Evolutionary conservation across 2,329 filamentous ascomycete genomes (phyloP).

Genomic region (Exserohilum turcica): DNA sequence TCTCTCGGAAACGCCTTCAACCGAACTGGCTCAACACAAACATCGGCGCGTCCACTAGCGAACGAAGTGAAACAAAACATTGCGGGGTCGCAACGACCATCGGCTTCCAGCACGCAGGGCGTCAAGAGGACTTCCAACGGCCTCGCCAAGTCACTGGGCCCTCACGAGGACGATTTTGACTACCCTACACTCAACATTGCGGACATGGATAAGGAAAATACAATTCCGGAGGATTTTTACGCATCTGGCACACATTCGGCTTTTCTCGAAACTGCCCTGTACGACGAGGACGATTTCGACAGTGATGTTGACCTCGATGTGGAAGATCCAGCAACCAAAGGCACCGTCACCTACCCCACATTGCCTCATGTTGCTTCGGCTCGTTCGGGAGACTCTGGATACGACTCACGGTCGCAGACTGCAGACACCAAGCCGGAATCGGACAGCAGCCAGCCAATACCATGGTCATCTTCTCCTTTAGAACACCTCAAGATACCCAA

Average conservation of each 20-base stretch:
- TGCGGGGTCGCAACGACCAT: conserved; percentile 12
- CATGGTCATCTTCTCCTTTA: conserved; percentile 74
- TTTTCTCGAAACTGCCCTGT: conserved; percentile 46
- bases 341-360: conserved; percentile 50
- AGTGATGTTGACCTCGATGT: conserved; percentile 79
- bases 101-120: conserved; percentile 32
- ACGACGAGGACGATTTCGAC: conserved; percentile 83
- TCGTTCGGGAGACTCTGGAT: conserved; percentile 46
- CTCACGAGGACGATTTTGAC: conserved; percentile 42
- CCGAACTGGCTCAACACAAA: conserved; percentile 42
- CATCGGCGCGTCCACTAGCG: conserved; percentile 35
- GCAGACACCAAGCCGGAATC: conserved; percentile 22
- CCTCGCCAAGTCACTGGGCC: conserved; percentile 51
- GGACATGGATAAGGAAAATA: conserved; percentile 35
- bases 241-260: conserved; percentile 20
- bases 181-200: conserved; percentile 36
- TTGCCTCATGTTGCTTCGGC: conserved; percentile 33
- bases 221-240: conserved; percentile 21
- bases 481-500: conserved; percentile 49
- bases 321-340: conserved; percentile 61
- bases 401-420: conserved; percentile 32
- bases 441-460: conserved; percentile 62
- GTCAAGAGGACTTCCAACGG: conserved; percentile 56
- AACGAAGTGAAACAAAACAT: conserved; percentile 42
- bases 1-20: conserved; percentile 49